phyloP scores from a whole-genome alignment of 805 yeast genomes.

The Wickerhamomyces chambardii region DNA sequence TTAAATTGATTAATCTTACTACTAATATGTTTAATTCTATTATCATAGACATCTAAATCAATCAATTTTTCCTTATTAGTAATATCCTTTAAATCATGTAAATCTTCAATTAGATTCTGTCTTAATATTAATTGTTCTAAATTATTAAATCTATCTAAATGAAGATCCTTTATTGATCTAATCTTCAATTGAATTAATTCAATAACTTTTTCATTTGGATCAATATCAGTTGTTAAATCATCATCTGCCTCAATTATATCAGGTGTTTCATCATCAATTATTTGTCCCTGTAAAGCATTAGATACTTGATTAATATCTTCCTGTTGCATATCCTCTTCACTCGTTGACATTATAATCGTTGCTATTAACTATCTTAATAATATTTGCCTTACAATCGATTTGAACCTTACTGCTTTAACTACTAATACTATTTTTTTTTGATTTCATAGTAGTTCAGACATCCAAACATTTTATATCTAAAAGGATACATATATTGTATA shows the following conservation, averaged over 20 bases:
- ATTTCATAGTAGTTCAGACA: no score
- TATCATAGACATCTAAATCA: constrained; percentile 87
- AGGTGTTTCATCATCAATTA: constrained; percentile 24
- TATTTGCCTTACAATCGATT: no score
- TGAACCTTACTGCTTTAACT: no score
- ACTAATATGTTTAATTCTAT: constrained; percentile 80
- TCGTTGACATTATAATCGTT: no score
- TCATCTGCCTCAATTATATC: constrained; percentile 61
- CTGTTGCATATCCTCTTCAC: constrained; percentile 1
- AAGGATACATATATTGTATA: no score
- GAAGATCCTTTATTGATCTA: constrained; percentile 49
- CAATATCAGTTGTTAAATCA: constrained; percentile 47
- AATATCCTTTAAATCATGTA: constrained; percentile 58
- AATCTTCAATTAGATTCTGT: constrained; percentile 73
- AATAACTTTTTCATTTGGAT: constrained; percentile 48
- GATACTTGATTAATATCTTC: background rate
- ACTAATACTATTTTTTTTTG: no score
- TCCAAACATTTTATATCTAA: no score
- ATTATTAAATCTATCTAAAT: constrained; percentile 44
- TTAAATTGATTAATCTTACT: constrained; percentile 53
- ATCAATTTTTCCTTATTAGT: constrained; percentile 35
- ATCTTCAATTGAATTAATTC: constrained; percentile 69
- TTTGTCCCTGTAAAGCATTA: constrained; percentile 8
- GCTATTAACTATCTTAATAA: no score
- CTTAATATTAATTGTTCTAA: constrained; percentile 64